phyloP scores from a whole-genome alignment of 2,329 filamentous ascomycete species.

The Hypoxylon sp. region DNA sequence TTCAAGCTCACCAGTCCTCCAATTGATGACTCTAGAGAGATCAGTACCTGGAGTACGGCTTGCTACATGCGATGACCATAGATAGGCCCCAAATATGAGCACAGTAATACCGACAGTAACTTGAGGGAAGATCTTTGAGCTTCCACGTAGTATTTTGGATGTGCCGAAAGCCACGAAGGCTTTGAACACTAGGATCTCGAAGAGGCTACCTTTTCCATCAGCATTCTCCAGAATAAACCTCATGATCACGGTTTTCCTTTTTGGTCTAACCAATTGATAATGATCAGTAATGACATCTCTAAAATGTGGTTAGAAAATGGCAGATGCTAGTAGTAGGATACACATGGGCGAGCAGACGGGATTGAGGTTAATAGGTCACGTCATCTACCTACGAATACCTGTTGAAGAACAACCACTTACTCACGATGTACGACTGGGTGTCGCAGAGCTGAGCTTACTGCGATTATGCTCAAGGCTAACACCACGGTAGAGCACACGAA shows the following conservation, averaged over 20 bases:
- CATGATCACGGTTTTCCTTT: conserved; percentile 2
- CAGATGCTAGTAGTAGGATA: not conserved
- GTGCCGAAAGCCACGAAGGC: conserved; percentile 28
- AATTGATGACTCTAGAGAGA: conserved; percentile 21
- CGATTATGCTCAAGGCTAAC: not conserved
- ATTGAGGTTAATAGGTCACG: no score
- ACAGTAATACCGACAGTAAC: conserved; percentile 31
- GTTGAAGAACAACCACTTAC: no score
- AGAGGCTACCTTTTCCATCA: conserved; percentile 5
- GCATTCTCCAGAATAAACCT: conserved; percentile 6
- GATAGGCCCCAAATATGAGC: conserved; percentile 33
- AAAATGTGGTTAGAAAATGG: not conserved
- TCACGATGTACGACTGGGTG: not conserved
- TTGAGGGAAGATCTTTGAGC: conserved; percentile 35
- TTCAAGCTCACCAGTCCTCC: conserved; percentile 14
- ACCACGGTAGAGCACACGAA: not conserved
- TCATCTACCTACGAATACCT: no score
- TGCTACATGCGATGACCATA: conserved; percentile 22
- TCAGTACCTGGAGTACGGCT: conserved; percentile 12
- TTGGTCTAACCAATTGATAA: no score
- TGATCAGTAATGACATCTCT: not conserved
- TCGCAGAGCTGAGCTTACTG: conserved; percentile 1
- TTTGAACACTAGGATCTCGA: conserved; percentile 24
- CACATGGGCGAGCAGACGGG: not conserved
- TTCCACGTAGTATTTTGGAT: conserved; percentile 31